These are phyloP conservation scores for Paramyrothecium sp. DNA, from an alignment of 2,329 filamentous ascomycete genomes.

Conservation along the genomic window DNA sequence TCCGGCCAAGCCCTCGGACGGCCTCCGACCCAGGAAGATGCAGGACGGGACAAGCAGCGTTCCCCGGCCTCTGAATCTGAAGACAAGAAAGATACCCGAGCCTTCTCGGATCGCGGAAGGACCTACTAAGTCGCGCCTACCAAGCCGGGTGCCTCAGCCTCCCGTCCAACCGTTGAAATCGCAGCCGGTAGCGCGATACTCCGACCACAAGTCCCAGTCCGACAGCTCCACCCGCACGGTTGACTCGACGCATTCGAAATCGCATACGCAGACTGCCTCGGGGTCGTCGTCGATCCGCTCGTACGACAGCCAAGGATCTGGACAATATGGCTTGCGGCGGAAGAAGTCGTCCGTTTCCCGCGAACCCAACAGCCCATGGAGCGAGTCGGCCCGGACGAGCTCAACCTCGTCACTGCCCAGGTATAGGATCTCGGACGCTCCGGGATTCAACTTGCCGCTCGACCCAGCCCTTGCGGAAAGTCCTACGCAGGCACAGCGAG, in stretches of 20 bases:
- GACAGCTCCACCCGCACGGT: slow-evolving; percentile 35
- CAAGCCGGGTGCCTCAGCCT: slow-evolving; percentile 19
- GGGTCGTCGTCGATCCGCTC: slow-evolving; percentile 31
- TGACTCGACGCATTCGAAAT: slow-evolving; percentile 26
- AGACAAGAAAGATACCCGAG: slow-evolving; percentile 17
- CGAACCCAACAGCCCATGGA: slow-evolving; percentile 29
- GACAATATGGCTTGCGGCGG: slow-evolving; percentile 44
- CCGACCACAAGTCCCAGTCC: slow-evolving; percentile 40
- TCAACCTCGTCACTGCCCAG: slow-evolving; percentile 42
- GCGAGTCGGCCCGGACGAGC: slow-evolving; percentile 34
- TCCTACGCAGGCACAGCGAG: slow-evolving; percentile 39
- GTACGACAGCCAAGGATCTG: slow-evolving; percentile 27
- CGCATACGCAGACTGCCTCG: slow-evolving; percentile 28
- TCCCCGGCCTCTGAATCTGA: slow-evolving; percentile 19
- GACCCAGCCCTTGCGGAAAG: slow-evolving; percentile 43
- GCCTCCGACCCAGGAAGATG: slow-evolving; percentile 24
- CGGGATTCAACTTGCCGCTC: slow-evolving; percentile 29
- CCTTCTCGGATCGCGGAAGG: slow-evolving; percentile 12
- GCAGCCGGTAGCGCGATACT: slow-evolving; percentile 21
- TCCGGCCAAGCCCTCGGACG: slow-evolving; percentile 36
- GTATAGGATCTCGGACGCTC: slow-evolving; percentile 33
- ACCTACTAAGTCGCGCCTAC: slow-evolving; percentile 11
- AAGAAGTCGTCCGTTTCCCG: slow-evolving; percentile 48
- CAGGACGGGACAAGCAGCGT: slow-evolving; percentile 18
- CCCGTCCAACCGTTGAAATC: slow-evolving; percentile 19